Base-by-base conservation (phyloP, 2,329 filamentous ascomycete species). In the Paecilomyces sp. region DNA sequence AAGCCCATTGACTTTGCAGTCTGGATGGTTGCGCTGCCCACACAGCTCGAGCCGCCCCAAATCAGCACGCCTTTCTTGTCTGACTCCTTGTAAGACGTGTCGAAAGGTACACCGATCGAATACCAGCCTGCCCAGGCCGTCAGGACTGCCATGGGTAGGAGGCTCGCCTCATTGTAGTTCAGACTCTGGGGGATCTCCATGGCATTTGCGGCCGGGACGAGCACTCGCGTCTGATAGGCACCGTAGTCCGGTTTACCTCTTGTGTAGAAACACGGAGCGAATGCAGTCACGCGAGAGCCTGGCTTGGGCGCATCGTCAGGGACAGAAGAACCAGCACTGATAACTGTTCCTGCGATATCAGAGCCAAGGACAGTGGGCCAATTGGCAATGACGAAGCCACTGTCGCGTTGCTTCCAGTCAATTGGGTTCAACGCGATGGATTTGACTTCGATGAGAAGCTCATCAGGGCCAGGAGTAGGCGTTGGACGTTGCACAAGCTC, bases 381-480 rank as follows among this genome's bases (percentile, higher is more conserved):
- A 9, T 22, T 58, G 15, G 59, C 28, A 57, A 73, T 55, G 3
- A 65, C 61, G 11, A 66, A 54, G 24, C 66, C 66, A 18, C 53
- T 34, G 33, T 67, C 67, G n/a, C 67, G 65, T 55, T 67, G 67
- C 28, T 31, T 60, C 62, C 63, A 59, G 59, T 79, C 77, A 55
- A 75, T 66, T 8, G 77, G 77, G 62, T 79, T 79, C 52, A 79
- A 63, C 4, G 75, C 77, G 25, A 77, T 66, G 15, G 76, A 72
- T 15, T 72, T 66, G 61, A 77, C 72, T 60, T 76, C 68, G 64
- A 79, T 70, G n/a, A 78, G 72, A 53, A 79, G 57, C 30, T 79
- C 74, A 9, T 68, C 62, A 0, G 74, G 71, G 6, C 72, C 71
- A 0, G 75, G 72, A 1, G 62, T 62, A 25, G 69, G 68, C 1